Evolutionary conservation across 2,329 filamentous ascomycete species (phyloP).

Genomic region (Phyllosticta citrichinensis): DNA sequence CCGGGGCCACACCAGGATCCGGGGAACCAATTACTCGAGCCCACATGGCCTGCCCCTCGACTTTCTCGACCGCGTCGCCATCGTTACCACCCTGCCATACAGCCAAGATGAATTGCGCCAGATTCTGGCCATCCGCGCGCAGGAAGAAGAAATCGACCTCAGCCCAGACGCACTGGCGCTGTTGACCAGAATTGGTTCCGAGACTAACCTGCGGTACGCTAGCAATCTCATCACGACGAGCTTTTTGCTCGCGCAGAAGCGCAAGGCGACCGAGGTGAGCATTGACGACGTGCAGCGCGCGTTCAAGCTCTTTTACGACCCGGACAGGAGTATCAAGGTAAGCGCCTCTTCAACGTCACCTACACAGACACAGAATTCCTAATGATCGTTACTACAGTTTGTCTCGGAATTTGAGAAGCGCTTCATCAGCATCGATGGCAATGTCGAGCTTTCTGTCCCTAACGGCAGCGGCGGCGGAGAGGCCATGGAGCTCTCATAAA

Average conservation of each 20-base stretch:
- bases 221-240: constrained; percentile 96
- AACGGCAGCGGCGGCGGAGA: constrained; percentile 42
- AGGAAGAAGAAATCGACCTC: constrained; percentile 92
- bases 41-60: constrained; percentile 92
- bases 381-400: constrained; percentile 40
- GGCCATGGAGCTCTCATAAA: constrained; percentile 58
- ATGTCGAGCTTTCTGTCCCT: constrained; percentile 54
- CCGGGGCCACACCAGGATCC: constrained; percentile 79
- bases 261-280: constrained; percentile 71
- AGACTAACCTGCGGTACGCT: constrained; percentile 88
- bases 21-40: constrained; percentile 85
- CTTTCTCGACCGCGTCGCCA: constrained; percentile 91
- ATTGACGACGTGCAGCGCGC: constrained; percentile 87
- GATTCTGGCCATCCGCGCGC: constrained; percentile 83
- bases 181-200: constrained; percentile 89
- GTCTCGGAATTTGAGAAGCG: constrained; percentile 84
- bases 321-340: constrained; percentile 67
- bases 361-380: constrained; percentile 9
- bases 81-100: constrained; percentile 89
- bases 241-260: constrained; percentile 76
- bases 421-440: constrained; percentile 79
- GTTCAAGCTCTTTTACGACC: constrained; percentile 90
- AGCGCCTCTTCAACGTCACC: constrained; percentile 1
- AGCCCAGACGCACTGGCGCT: constrained; percentile 83
- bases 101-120: constrained; percentile 75